Percentiles rank a stretch among this genome's conserved stretches.
Evolutionary conservation across 768 basidiomycete species (phyloP).

Genomic region (Goffeauzyma gilvescens): DNA sequence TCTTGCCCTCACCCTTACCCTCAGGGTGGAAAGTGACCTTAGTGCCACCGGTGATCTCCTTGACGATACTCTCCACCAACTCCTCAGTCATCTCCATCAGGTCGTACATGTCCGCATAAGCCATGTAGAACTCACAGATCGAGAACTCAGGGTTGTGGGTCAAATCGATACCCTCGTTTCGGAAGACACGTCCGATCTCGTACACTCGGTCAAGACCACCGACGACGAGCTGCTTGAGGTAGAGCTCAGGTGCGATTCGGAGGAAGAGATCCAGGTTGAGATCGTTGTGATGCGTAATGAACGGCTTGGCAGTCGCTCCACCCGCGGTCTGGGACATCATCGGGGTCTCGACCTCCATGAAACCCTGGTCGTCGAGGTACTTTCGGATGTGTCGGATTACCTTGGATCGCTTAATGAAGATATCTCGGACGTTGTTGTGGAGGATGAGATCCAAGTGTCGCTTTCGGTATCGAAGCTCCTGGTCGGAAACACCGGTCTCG

Average conservation of each 20-base stretch:
- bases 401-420: slow-evolving; percentile 73
- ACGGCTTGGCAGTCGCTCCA: slow-evolving; percentile 96
- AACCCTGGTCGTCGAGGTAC: slow-evolving; percentile 74
- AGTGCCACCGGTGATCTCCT: slow-evolving; percentile 58
- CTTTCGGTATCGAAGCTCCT: slow-evolving; percentile 94
- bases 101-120: slow-evolving; percentile 97
- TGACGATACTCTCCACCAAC: slow-evolving; percentile 77
- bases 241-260: slow-evolving; percentile 91
- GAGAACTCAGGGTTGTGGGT: slow-evolving; percentile 99
- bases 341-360: slow-evolving; percentile 97
- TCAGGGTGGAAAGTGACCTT: slow-evolving; percentile 77
- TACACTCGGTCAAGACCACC: slow-evolving; percentile 95
- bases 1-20: slow-evolving; percentile 51
- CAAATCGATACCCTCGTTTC: slow-evolving; percentile 95
- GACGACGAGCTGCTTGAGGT: slow-evolving; percentile 91
- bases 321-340: slow-evolving; percentile 94
- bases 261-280: slow-evolving; percentile 89
- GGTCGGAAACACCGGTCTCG: slow-evolving; percentile 89
- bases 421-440: slow-evolving; percentile 67
- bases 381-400: slow-evolving; percentile 85
- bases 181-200: slow-evolving; percentile 93
- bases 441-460: slow-evolving; percentile 95
- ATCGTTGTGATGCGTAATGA: slow-evolving; percentile 97
- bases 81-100: slow-evolving; percentile 91
- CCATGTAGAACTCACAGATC: slow-evolving; percentile 99